phyloP scores from a whole-genome alignment of 148 eudicot species.

The Amaranthus palmeri region DNA sequence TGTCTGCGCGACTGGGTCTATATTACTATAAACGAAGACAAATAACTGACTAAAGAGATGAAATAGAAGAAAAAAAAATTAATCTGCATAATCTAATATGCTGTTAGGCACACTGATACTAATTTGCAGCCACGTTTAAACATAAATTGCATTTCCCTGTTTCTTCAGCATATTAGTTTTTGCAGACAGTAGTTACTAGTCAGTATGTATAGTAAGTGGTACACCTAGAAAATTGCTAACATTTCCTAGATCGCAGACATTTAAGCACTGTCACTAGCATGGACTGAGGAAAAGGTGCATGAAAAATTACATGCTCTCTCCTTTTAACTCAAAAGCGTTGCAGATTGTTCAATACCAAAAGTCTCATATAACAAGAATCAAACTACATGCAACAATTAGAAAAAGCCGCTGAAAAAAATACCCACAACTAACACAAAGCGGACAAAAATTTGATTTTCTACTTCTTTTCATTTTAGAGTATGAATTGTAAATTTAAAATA shows the following conservation, averaged over 20 bases:
- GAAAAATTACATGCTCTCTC: neutral
- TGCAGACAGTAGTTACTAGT: too few relatives aligned
- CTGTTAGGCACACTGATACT: too few relatives aligned
- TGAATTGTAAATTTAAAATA: neutral
- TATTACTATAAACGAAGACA: too few relatives aligned
- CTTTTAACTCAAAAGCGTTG: neutral
- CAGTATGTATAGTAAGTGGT: too few relatives aligned
- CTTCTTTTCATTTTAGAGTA: neutral
- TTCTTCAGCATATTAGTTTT: too few relatives aligned
- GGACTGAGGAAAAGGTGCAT: neutral
- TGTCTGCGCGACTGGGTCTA: too few relatives aligned
- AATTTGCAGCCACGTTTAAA: too few relatives aligned
- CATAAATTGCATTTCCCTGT: too few relatives aligned
- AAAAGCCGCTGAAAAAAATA: neutral
- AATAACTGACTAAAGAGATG: too few relatives aligned
- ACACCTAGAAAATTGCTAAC: too few relatives aligned
- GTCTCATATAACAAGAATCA: neutral
- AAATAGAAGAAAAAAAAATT: too few relatives aligned
- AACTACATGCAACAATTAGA: neutral
- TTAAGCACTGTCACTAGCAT: neutral
- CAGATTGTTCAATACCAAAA: neutral
- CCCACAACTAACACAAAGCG: neutral
- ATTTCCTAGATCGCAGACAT: neutral
- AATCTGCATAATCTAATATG: too few relatives aligned
- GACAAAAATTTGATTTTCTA: neutral